A percentile compares a stretch with the other conserved stretches of the same genome.
These are phyloP conservation scores for Eucommia ulmoides DNA, from an alignment of 257 asterid species.

Conservation along the genomic window DNA sequence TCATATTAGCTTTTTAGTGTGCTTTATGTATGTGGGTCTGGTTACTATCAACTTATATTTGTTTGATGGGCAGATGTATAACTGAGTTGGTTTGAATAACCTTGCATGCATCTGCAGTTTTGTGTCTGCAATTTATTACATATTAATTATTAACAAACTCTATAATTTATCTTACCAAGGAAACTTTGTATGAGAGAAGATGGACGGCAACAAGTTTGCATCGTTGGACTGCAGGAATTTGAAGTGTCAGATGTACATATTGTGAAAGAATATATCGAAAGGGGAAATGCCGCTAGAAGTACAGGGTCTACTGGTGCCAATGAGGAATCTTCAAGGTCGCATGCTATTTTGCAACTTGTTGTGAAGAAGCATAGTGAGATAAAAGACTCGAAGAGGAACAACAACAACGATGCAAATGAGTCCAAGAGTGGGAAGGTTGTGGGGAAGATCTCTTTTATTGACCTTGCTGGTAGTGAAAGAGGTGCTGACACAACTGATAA, in stretches of 20 bases:
- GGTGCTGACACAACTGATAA: slow-evolving; percentile 99
- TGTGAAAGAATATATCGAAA: slow-evolving; percentile 84
- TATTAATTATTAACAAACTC: neutral
- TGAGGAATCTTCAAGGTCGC: slow-evolving; percentile 98
- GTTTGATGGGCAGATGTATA: too few species aligned
- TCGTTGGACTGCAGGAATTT: slow-evolving; percentile 95
- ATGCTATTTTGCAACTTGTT: slow-evolving; percentile 85
- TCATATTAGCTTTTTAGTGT: too few species aligned
- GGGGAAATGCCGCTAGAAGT: slow-evolving; percentile 85
- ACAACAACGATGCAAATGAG: slow-evolving; percentile 63
- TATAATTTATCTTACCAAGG: slow-evolving; percentile 26
- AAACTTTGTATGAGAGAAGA: slow-evolving; percentile 97
- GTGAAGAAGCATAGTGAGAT: slow-evolving; percentile 83
- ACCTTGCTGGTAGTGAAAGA: slow-evolving; percentile 98
- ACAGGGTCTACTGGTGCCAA: slow-evolving; percentile 98
- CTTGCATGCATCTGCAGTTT: neutral
- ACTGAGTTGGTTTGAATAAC: too few species aligned
- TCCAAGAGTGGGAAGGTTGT: slow-evolving; percentile 70
- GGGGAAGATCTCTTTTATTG: slow-evolving; percentile 93
- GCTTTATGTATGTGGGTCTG: too few species aligned
- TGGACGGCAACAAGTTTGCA: slow-evolving; percentile 94
- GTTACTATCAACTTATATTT: too few species aligned
- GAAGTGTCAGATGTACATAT: slow-evolving; percentile 92
- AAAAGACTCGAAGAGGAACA: slow-evolving; percentile 67
- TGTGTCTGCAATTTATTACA: neutral